A percentile compares a stretch with the other conserved stretches of the same genome.
Evolutionary conservation across 1,139 yeast genomes (phyloP).

Genomic region (Wickerhamomyces sp.): DNA sequence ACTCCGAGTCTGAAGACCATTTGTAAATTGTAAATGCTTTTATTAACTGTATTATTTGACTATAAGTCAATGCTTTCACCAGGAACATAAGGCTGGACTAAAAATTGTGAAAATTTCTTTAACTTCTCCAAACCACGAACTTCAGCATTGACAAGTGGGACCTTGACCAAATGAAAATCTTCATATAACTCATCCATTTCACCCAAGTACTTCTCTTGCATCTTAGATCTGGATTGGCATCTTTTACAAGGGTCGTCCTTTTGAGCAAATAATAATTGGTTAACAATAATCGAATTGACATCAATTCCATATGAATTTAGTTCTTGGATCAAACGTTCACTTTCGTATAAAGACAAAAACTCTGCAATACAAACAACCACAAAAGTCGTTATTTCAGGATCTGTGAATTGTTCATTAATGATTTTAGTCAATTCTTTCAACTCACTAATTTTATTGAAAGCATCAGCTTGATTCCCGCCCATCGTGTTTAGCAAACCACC

Average conservation of each 20-base stretch:
- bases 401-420: constrained; percentile 90
- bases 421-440: constrained; percentile 79
- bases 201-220: constrained; percentile 91
- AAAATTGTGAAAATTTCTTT: constrained; percentile 67
- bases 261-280: constrained; percentile 85
- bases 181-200: constrained; percentile 93
- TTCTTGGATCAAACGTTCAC: constrained; percentile 96
- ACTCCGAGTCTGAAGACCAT: too few relatives aligned
- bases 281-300: constrained; percentile 91
- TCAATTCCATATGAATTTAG: constrained; percentile 92
- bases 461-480: constrained; percentile 66
- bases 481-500: constrained; percentile 87
- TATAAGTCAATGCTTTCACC: constrained; percentile 37
- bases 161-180: constrained; percentile 91
- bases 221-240: constrained; percentile 89
- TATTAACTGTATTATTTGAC: too few relatives aligned
- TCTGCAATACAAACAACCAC: constrained; percentile 97
- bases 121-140: constrained; percentile 88
- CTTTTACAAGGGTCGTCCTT: constrained; percentile 68
- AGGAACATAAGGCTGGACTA: constrained; percentile 69
- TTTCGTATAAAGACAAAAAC: constrained; percentile 89
- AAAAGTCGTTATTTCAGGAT: constrained; percentile 94
- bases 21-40: too few relatives aligned
- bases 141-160: constrained; percentile 92
- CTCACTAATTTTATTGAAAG: constrained; percentile 76